Percentiles rank a stretch among this genome's conserved stretches.
Evolutionary conservation across 208 protist genomes (phyloP).

Genomic region (Crithidia thermophila): DNA sequence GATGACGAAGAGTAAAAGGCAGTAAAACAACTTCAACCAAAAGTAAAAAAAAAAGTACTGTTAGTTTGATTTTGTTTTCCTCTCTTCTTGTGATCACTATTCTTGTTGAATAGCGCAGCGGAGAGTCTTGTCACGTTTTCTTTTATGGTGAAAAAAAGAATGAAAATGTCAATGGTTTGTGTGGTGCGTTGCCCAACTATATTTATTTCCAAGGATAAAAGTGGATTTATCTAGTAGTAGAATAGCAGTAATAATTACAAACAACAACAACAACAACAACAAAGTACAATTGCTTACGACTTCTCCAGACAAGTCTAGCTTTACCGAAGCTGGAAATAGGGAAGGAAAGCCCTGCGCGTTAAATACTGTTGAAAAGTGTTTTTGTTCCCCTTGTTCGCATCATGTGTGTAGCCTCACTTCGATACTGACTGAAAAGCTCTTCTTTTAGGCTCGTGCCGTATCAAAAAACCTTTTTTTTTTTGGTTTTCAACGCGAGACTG

Average conservation of each 20-base stretch:
- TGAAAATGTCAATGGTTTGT: not conserved
- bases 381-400: too few relatives aligned
- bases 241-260: slow-evolving; percentile 18
- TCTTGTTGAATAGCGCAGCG: slow-evolving; percentile 8
- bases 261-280: slow-evolving; percentile 3
- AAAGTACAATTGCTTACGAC: slow-evolving; percentile 8
- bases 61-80: slow-evolving; percentile 2
- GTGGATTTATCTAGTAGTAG: slow-evolving; percentile 15
- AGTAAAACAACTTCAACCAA: too few relatives aligned
- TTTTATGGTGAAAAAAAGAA: not conserved
- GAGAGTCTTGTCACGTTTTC: not conserved
- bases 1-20: slow-evolving; percentile 24
- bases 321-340: too few relatives aligned
- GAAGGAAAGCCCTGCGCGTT: too few relatives aligned
- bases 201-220: not conserved
- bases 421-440: too few relatives aligned
- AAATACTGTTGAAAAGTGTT: too few relatives aligned
- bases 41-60: slow-evolving; percentile 13
- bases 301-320: too few relatives aligned
- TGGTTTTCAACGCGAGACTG: too few relatives aligned
- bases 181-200: not conserved
- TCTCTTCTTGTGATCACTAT: slow-evolving; percentile 2
- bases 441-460: too few relatives aligned
- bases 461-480: too few relatives aligned
- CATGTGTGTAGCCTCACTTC: too few relatives aligned